Percentiles rank a stretch among this genome's conserved stretches.
These are phyloP conservation scores for Pythium brachiatum DNA, from an alignment of 352 stramenopile species.

Conservation along the genomic window DNA sequence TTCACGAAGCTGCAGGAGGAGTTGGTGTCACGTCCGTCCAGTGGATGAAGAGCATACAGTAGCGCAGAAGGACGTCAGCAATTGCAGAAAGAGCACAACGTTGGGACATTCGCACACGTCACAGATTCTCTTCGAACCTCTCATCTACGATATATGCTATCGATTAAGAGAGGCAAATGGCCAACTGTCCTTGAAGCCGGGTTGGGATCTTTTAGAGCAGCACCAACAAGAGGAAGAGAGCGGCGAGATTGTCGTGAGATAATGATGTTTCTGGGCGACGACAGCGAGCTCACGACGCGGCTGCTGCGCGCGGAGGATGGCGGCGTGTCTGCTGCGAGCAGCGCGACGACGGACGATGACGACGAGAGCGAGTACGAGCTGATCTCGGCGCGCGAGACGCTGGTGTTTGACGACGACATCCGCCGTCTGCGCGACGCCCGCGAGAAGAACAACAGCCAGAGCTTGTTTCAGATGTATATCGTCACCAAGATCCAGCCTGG, in stretches of 20 bases:
- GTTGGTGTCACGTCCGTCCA: background rate
- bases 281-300: slow-evolving; percentile 26
- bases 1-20: slow-evolving; percentile 25
- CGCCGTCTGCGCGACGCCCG: slow-evolving; percentile 35
- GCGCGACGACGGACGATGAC: slow-evolving; percentile 4
- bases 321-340: background rate
- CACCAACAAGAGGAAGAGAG: background rate
- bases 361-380: slow-evolving; percentile 61
- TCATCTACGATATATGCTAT: background rate
- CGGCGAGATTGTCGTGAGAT: background rate
- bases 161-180: background rate
- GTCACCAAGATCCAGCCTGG: slow-evolving; percentile 83
- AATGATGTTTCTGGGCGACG: slow-evolving; percentile 35
- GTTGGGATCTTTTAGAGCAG: slow-evolving; percentile 8
- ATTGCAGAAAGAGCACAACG: background rate
- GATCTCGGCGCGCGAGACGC: slow-evolving; percentile 72
- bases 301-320: slow-evolving; percentile 21
- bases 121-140: slow-evolving; percentile 8
- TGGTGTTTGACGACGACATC: slow-evolving; percentile 72
- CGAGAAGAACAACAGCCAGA: slow-evolving; percentile 28
- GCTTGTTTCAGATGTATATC: slow-evolving; percentile 73
- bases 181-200: slow-evolving; percentile 2
- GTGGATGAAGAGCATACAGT: too few relatives aligned
- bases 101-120: slow-evolving; percentile 1
- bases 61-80: too few relatives aligned